A percentile compares a stretch with the other conserved stretches of the same genome.
phyloP scores from a whole-genome alignment of 345 rosid genomes.

The Physaria fendleri region DNA sequence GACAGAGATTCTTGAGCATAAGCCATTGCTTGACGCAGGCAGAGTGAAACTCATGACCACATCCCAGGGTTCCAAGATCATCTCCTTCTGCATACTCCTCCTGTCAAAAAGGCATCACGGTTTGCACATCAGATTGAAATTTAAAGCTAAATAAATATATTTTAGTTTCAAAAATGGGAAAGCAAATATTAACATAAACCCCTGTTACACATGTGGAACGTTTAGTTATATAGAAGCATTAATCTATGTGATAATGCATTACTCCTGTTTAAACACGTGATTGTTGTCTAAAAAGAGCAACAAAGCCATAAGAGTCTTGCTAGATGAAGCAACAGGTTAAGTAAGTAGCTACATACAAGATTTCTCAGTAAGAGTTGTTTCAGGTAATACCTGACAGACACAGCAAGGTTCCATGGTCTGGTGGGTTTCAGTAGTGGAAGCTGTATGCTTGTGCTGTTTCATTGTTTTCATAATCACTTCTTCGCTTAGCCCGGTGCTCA shows the following conservation, averaged over 20 bases:
- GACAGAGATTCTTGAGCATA: slow-evolving; percentile 75
- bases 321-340: too few species aligned
- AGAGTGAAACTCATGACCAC: slow-evolving; percentile 83
- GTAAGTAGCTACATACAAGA: too few species aligned
- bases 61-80: slow-evolving; percentile 62
- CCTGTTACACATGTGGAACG: too few species aligned
- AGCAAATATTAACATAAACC: not conserved
- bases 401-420: slow-evolving; percentile 78
- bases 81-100: slow-evolving; percentile 72
- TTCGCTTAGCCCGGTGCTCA: slow-evolving; percentile 73
- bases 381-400: slow-evolving; percentile 59
- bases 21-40: slow-evolving; percentile 79
- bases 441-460: slow-evolving; percentile 43
- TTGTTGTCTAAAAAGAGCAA: too few species aligned
- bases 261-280: too few species aligned
- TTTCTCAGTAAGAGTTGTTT: not conserved
- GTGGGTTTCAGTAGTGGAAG: slow-evolving; percentile 10
- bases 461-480: slow-evolving; percentile 53
- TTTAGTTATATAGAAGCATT: too few species aligned
- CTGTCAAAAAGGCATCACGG: slow-evolving; percentile 33
- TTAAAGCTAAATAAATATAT: too few species aligned
- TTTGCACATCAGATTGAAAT: slow-evolving; percentile 6
- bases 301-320: too few species aligned
- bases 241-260: too few species aligned
- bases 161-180: too few species aligned